Conservation (phyloP, 2,329 filamentous ascomycete genomes). For the Cladosporium cucumerinum region DNA sequence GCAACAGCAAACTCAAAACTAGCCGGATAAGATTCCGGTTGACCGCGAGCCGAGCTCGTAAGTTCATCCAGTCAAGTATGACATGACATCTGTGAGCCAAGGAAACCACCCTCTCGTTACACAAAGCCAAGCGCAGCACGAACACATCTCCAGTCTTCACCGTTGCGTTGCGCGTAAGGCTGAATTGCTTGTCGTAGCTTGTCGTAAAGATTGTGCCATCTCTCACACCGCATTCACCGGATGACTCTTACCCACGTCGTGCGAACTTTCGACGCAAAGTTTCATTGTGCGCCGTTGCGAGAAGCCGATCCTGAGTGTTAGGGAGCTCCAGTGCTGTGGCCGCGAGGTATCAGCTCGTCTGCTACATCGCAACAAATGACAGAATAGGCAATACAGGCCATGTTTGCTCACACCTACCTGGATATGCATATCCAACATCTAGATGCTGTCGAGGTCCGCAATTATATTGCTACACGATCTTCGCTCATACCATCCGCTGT, state of each 20-base stretch:
- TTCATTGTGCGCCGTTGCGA: background rate
- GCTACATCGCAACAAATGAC: background rate
- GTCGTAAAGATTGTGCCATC: slow-evolving; percentile 4
- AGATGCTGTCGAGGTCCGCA: background rate
- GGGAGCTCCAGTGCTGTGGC: background rate
- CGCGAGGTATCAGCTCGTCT: background rate
- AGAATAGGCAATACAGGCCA: background rate
- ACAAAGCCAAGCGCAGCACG: background rate
- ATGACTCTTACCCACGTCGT: background rate
- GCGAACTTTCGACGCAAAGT: background rate
- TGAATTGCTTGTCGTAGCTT: slow-evolving; percentile 15
- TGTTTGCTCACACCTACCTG: background rate
- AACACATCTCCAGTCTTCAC: slow-evolving; percentile 1
- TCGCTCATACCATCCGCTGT: background rate
- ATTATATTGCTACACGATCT: background rate
- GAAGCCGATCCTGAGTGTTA: background rate
- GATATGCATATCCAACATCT: background rate
- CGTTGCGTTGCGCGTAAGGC: slow-evolving; percentile 6
- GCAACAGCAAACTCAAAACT: background rate
- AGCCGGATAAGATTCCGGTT: background rate
- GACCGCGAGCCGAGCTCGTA: background rate
- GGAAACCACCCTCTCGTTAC: background rate
- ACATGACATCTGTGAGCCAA: background rate
- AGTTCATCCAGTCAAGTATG: background rate
- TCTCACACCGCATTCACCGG: background rate